These are phyloP conservation scores for Cladosporium velox DNA, from an alignment of 2,329 filamentous ascomycete species.

Conservation along the genomic window DNA sequence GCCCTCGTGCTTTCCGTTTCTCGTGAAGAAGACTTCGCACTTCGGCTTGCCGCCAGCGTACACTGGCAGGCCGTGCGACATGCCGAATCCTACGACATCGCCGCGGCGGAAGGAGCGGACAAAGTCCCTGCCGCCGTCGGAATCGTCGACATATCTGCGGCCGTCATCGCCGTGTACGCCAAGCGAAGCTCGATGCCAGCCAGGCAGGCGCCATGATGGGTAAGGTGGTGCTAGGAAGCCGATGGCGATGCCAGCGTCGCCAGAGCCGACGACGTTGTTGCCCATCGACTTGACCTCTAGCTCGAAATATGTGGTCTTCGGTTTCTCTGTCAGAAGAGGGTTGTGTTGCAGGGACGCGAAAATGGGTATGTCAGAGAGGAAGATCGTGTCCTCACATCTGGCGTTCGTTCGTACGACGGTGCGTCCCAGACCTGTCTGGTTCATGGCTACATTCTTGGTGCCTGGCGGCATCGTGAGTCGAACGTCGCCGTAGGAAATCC, in stretches of 20 bases:
- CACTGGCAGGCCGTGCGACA: constrained; percentile 54
- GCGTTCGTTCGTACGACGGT: constrained; percentile 45
- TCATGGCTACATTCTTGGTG: constrained; percentile 47
- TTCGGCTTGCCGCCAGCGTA: constrained; percentile 40
- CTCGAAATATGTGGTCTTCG: constrained; percentile 71
- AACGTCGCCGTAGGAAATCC: constrained; percentile 54
- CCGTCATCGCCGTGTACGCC: constrained; percentile 82
- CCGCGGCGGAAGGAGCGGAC: constrained; percentile 63
- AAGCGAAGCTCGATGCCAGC: constrained; percentile 75
- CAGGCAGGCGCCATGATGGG: constrained; percentile 74
- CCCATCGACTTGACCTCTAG: constrained; percentile 57
- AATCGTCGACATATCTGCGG: constrained; percentile 72
- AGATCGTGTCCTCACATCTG: constrained; percentile 60
- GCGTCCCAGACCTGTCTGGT: constrained; percentile 50
- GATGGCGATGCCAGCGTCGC: constrained; percentile 62
- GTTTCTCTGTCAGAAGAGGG: constrained; percentile 51
- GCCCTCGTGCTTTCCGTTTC: constrained; percentile 61
- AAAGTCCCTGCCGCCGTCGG: constrained; percentile 71
- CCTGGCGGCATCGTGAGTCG: constrained; percentile 47
- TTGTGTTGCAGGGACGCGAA: constrained; percentile 64
- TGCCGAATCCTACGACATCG: constrained; percentile 71
- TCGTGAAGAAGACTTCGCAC: constrained; percentile 69
- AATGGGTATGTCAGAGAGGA: constrained; percentile 69
- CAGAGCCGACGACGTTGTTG: constrained; percentile 32
- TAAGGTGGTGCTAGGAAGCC: constrained; percentile 75